Percentiles rank a stretch among this genome's conserved stretches.
phyloP scores from a whole-genome alignment of 2,329 filamentous ascomycete genomes.

The Cryphonectria radicalis region DNA sequence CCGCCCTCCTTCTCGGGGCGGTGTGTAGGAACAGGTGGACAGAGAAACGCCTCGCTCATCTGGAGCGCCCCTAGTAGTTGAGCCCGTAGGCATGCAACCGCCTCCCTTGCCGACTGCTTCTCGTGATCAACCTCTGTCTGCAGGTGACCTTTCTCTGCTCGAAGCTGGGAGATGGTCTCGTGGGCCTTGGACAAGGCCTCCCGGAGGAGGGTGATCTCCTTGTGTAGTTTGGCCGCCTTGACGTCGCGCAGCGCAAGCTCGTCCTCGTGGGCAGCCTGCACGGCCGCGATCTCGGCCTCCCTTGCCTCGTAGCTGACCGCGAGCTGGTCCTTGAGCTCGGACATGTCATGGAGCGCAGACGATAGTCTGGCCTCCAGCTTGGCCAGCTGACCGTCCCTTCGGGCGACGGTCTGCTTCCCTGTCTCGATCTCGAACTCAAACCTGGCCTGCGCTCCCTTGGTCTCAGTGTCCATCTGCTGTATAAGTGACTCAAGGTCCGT shows the following conservation, averaged over 20 bases:
- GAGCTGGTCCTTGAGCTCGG: constrained; percentile 1
- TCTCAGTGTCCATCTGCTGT: not conserved
- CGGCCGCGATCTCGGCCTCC: not conserved
- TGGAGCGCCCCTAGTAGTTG: constrained; percentile 21
- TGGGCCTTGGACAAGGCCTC: constrained; percentile 11
- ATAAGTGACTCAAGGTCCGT: not conserved
- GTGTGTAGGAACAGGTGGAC: not conserved
- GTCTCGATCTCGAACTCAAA: not conserved
- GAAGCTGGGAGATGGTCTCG: not conserved
- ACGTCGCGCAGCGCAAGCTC: not conserved
- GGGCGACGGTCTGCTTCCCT: not conserved
- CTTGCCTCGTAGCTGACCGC: constrained; percentile 4
- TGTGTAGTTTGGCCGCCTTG: not conserved
- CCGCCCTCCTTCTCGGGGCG: not conserved
- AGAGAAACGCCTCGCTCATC: constrained; percentile 26
- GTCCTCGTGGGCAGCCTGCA: not conserved
- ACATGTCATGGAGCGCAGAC: not conserved
- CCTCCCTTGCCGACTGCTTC: constrained; percentile 6
- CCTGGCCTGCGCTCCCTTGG: constrained; percentile 2
- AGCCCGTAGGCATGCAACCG: constrained; percentile 18
- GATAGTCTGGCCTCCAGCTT: constrained; percentile 6
- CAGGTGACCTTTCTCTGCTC: not conserved
- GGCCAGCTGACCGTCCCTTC: not conserved
- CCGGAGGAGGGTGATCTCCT: constrained; percentile 9
- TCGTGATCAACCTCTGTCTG: not conserved